Conservation (phyloP, 805 yeast species). For the Candida ficus region DNA sequence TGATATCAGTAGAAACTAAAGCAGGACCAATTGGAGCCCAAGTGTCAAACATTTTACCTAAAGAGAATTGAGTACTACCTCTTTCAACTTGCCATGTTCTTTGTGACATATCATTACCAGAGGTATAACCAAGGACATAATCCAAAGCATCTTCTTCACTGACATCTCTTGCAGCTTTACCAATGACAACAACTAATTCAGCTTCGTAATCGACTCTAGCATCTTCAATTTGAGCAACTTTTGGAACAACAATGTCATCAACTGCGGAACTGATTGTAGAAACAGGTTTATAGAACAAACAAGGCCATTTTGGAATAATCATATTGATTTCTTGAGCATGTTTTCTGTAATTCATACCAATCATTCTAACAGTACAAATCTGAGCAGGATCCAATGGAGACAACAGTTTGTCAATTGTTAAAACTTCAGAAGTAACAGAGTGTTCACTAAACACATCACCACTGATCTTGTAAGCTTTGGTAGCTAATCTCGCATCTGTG, state of each 20-base stretch:
- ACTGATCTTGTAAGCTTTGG: slow-evolving; percentile 35
- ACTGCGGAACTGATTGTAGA: slow-evolving; percentile 39
- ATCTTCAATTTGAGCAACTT: slow-evolving; percentile 27
- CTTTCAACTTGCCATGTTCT: slow-evolving; percentile 47
- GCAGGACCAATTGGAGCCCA: slow-evolving; percentile 57
- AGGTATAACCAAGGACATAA: slow-evolving; percentile 44
- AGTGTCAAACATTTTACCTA: slow-evolving; percentile 49
- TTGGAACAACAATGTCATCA: slow-evolving; percentile 39
- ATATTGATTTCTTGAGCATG: slow-evolving; percentile 35
- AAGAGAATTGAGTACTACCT: slow-evolving; percentile 47
- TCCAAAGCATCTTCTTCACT: slow-evolving; percentile 35
- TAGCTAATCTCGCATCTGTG: slow-evolving; percentile 34
- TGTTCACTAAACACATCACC: slow-evolving; percentile 40
- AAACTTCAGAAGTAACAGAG: slow-evolving; percentile 31
- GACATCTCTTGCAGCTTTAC: slow-evolving; percentile 40
- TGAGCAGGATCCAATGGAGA: slow-evolving; percentile 34
- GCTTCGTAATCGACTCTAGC: slow-evolving; percentile 45
- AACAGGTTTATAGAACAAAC: slow-evolving; percentile 44
- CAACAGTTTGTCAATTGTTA: slow-evolving; percentile 30
- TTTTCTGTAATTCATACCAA: slow-evolving; percentile 47
- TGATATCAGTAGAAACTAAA: slow-evolving; percentile 32
- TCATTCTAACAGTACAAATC: slow-evolving; percentile 36
- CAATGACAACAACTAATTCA: slow-evolving; percentile 48
- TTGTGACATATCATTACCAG: slow-evolving; percentile 51
- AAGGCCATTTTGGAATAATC: slow-evolving; percentile 41